These are phyloP conservation scores for Gliomastix tumulicola DNA, from an alignment of 2,329 filamentous ascomycete species.

Conservation along the genomic window DNA sequence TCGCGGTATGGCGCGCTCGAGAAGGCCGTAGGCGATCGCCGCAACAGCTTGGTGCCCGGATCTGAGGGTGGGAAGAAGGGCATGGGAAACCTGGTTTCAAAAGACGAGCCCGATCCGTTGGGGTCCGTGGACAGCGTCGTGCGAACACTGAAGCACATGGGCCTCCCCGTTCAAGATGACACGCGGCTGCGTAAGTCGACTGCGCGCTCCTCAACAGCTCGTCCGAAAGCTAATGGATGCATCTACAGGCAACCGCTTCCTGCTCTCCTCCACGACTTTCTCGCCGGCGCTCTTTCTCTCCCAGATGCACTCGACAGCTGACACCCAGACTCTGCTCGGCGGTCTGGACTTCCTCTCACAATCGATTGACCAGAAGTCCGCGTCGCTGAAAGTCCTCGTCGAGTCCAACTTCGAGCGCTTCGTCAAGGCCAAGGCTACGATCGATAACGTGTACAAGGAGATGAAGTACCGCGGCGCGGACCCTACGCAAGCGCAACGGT, in stretches of 20 bases:
- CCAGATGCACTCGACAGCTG: slow-evolving; percentile 80
- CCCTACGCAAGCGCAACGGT: slow-evolving; percentile 30
- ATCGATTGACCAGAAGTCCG: slow-evolving; percentile 96
- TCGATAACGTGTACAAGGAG: slow-evolving; percentile 97
- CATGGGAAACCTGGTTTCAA: slow-evolving; percentile 72
- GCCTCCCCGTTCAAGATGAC: slow-evolving; percentile 80
- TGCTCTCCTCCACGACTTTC: slow-evolving; percentile 93
- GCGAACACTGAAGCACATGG: slow-evolving; percentile 66
- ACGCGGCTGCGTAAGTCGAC: slow-evolving; percentile 59
- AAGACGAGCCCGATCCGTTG: slow-evolving; percentile 87
- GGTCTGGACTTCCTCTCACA: slow-evolving; percentile 81
- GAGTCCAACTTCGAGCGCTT: slow-evolving; percentile 99
- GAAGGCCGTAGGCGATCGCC: slow-evolving; percentile 61
- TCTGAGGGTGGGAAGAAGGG: slow-evolving; percentile 60
- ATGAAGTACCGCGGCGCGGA: slow-evolving; percentile 73
- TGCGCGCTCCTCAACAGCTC: background rate
- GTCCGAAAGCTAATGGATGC: background rate
- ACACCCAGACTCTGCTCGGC: slow-evolving; percentile 70
- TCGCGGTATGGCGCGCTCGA: slow-evolving; percentile 83
- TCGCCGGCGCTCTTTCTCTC: slow-evolving; percentile 88
- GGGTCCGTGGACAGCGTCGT: slow-evolving; percentile 87
- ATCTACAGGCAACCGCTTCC: slow-evolving; percentile 74
- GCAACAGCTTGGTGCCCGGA: slow-evolving; percentile 58
- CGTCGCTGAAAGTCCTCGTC: slow-evolving; percentile 89
- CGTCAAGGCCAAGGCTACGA: slow-evolving; percentile 93